Evolutionary conservation across 768 basidiomycete species (phyloP).

Genomic region (Rhodosporidiobolus odoratus): DNA sequence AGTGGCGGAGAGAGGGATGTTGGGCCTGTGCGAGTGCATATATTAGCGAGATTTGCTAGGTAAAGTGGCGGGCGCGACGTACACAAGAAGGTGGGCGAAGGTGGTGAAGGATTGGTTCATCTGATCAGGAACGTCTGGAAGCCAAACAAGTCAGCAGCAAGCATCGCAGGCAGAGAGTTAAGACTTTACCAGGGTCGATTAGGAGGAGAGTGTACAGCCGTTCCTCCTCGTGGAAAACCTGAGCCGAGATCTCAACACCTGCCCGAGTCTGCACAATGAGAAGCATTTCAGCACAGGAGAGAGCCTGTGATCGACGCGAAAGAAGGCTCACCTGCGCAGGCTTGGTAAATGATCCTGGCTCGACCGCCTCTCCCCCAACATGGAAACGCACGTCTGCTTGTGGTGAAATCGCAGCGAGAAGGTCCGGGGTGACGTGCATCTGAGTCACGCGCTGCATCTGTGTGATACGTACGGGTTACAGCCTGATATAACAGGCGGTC

Average conservation of each 20-base stretch:
- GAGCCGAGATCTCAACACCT: constrained; percentile 63
- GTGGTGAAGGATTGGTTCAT: constrained; percentile 60
- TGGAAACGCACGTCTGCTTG: constrained; percentile 67
- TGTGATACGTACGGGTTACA: background rate
- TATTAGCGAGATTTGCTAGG: background rate
- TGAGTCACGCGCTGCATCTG: constrained; percentile 91
- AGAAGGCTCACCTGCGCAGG: constrained; percentile 59
- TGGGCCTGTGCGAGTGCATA: constrained; percentile 56
- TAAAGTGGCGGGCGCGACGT: constrained; percentile 42
- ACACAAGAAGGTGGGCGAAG: constrained; percentile 84
- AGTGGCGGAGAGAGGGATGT: constrained; percentile 62
- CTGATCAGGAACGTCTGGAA: constrained; percentile 73
- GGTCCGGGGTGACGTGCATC: constrained; percentile 85
- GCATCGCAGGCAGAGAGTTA: background rate
- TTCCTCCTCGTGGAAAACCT: constrained; percentile 73
- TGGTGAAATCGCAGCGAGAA: constrained; percentile 66
- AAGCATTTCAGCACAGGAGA: background rate
- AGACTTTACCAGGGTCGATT: constrained; percentile 67
- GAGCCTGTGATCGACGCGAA: background rate
- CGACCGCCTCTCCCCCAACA: constrained; percentile 51
- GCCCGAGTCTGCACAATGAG: constrained; percentile 54
- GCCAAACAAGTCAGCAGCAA: constrained; percentile 6
- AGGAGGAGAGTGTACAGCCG: constrained; percentile 82
- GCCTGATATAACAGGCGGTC: background rate
- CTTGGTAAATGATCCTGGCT: constrained; percentile 64